Evolutionary conservation across 345 rosid species (phyloP), one percentile per base, ranked within the genome.

Genomic region (Lepidium didymum): DNA sequence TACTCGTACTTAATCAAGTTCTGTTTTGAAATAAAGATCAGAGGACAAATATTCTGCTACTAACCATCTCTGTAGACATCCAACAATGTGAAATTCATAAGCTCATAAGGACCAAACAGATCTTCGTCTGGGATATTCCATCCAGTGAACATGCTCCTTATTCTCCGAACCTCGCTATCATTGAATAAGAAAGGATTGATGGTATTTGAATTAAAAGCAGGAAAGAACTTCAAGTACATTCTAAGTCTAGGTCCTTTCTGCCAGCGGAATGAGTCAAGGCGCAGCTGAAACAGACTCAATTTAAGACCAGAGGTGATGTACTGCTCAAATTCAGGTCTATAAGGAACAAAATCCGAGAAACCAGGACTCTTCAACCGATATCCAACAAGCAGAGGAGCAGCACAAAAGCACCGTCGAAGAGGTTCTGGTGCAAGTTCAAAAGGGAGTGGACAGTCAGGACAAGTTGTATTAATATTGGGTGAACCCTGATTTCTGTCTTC

Each of bases 311-410:
- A 1, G 55, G 86, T 78, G 66, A 94, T 54, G 79, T 86, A 89
- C 3, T 52, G 18, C 84, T 69, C 58, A 74, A 94, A 94, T 7
- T 0, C 21, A 55, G 40, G 11, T 70, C 5, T 57, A 60, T 88
- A 94, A 45, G 86, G 82, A 34, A 1, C 7, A 53, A 94, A 94
- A 46, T 83, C 78, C 9, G 82, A 74, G 72, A 91, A 76, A 64
- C 99, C 97, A 10, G 99, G 99, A 85, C 97, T 94, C 79, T 94
- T 94, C 75, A 94, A 53, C 65, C 99, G 87, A 65, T 91, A 94
- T 56, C 79, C 95, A 57, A 91, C 72, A 44, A 84, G 70, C 62
- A 94, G 62, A 73, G 99, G 99, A 42, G 81, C 88, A 53, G 92
- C 86, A 69, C 99, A 94, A 74, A 86, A 81, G 77, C 99, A 94